Base-by-base conservation (phyloP, 805 yeast species). In the Priceomyces medius region DNA sequence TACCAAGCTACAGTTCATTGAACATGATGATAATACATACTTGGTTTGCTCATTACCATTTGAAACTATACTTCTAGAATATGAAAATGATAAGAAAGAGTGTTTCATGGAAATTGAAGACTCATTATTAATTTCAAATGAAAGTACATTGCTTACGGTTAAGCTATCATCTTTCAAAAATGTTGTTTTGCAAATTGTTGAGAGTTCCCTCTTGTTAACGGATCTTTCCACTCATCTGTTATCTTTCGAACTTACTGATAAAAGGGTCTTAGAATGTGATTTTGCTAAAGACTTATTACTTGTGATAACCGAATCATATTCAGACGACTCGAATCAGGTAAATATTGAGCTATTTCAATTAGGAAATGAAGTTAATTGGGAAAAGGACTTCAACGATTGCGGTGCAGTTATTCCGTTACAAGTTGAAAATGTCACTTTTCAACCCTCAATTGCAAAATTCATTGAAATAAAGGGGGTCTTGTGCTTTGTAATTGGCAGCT, bases 41-140 rank as follows among this genome's bases (percentile, higher is more conserved):
- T 45, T 73, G 14, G 46, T 67, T 2, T 66, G 74, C 42, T 53
- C 71, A 2, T 59, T 66, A 43, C 57, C 73, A 3, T 73, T 65
- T 47, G 66, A 61, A 37, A 62, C 77, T 0, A 37, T 60, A 10
- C 44, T 74, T 0, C 51, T 71, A 12, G 71, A 65, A 42, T 23
- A 23, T 23, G 26, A 23, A 23, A 10, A 23, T 23, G 58, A 55
- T 3, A 44, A 43, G 1, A 47, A 58, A 10, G 56, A 52, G 7
- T 50, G 49, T 1, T 49, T 67, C 34, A 41, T 56, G 2, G 72
- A 64, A 38, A 50, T 64, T 3, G 57, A 51, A 13, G 46, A 44
- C 7, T 46, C 56, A 1, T 38, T 39, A 3, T 34, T 62, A 1
- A 37, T 42, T 2, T n/a, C 41, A 8, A 45, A 51, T 4, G 48